A percentile compares a stretch with the other conserved stretches of the same genome.
phyloP scores from a whole-genome alignment of 2,329 filamentous ascomycete genomes.

The Paecilomyces dactylethromorphus region DNA sequence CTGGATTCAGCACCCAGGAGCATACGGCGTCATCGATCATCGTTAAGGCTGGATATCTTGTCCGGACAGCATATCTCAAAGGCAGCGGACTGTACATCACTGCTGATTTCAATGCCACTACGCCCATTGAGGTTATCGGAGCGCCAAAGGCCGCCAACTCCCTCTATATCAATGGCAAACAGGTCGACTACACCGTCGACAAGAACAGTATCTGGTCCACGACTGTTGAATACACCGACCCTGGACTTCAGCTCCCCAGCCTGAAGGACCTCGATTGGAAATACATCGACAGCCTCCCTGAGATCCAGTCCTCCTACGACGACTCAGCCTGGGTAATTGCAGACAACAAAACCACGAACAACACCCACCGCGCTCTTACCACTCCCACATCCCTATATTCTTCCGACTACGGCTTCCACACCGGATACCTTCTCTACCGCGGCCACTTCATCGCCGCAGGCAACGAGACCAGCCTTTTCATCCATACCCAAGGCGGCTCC shows the following conservation, averaged over 20 bases:
- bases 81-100: conserved; percentile 55
- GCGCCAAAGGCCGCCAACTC: conserved; percentile 49
- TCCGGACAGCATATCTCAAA: conserved; percentile 45
- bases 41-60: conserved; percentile 37
- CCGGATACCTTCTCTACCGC: conserved; percentile 62
- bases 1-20: conserved; percentile 24
- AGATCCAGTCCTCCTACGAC: conserved; percentile 58
- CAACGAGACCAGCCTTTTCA: conserved; percentile 49
- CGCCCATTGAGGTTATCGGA: conserved; percentile 61
- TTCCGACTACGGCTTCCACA: conserved; percentile 68
- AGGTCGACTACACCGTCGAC: conserved; percentile 34
- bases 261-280: conserved; percentile 60
- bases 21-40: conserved; percentile 30
- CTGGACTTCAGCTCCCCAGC: conserved; percentile 50
- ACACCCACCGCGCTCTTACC: conserved; percentile 48
- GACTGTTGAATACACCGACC: conserved; percentile 45
- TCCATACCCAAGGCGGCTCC: conserved; percentile 59
- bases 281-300: conserved; percentile 64
- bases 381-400: conserved; percentile 63
- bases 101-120: conserved; percentile 67
- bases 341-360: conserved; percentile 53
- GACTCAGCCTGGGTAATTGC: conserved; percentile 62
- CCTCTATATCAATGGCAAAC: conserved; percentile 56
- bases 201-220: conserved; percentile 45
- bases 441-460: conserved; percentile 62